Conservation (phyloP, 2,329 filamentous ascomycete species). For the Paraphaeosphaeria sporulosa region DNA sequence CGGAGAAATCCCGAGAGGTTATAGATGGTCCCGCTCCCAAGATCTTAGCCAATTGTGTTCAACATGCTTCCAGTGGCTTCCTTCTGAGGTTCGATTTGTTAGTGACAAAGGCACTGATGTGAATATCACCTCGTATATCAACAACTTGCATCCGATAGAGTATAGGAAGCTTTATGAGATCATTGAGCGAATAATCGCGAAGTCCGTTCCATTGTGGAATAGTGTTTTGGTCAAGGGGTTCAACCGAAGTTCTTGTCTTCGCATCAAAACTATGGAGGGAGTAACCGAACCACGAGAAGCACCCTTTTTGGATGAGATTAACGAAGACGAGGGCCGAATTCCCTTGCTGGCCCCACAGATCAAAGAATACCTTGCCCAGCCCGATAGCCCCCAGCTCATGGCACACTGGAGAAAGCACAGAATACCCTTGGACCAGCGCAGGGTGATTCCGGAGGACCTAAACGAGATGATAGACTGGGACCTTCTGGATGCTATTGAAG, state of each 20-base stretch:
- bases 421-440: neutral
- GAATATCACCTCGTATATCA: constrained; percentile 57
- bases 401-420: neutral
- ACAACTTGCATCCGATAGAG: constrained; percentile 59
- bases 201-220: constrained; percentile 25
- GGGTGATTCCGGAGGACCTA: neutral
- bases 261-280: neutral
- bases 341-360: neutral
- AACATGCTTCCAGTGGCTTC: constrained; percentile 56
- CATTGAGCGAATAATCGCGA: constrained; percentile 28
- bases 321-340: neutral
- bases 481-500: neutral
- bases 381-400: neutral
- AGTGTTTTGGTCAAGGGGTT: constrained; percentile 1
- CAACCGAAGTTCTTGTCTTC: neutral
- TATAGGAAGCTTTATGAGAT: constrained; percentile 21
- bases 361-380: neutral
- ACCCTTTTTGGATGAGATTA: neutral
- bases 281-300: neutral
- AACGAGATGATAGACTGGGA: neutral
- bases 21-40: neutral
- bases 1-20: neutral
- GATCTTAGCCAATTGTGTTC: constrained; percentile 28
- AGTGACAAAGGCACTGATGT: constrained; percentile 33
- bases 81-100: constrained; percentile 54